Evolutionary conservation across 345 rosid species (phyloP), one percentile per base, ranked within the genome.

Genomic region (Brassica juncea): DNA sequence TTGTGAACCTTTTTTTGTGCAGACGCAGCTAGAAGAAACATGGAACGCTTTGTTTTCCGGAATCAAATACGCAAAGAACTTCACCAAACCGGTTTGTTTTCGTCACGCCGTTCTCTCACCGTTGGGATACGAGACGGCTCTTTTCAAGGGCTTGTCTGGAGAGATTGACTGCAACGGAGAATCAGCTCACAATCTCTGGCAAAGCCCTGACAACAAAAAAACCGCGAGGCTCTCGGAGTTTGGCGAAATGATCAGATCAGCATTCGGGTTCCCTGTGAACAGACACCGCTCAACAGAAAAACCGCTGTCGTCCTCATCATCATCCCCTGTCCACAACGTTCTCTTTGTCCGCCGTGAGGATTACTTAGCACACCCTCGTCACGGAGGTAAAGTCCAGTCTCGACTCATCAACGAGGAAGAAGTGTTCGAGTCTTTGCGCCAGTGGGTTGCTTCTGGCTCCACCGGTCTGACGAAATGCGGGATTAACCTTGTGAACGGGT

Each of bases 351-450:
- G 97, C 55, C 94, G 99, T 21, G 98, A 95, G 81, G 92, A 95
- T 81, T 95, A 95, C 78, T 82, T 95, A 73, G 97, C 99, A 15
- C 98, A 95, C 76, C 98, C 98, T 34, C 95, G 98, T 31, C 97
- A 91, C 14, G 80, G 80, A 10, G 99, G 99, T 44, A 91, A 82
- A 83, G 86, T 93, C 66, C 89, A 94, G 78, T 88, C 98, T 1
- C 89, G 99, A 60, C 97, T 91, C 28, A 89, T 84, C 85, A 92
- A 92, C 70, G 97, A 94, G 82, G 87, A 84, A 84, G 92, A 90
- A 81, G 89, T 94, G 78, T 91, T 88, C 37, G 88, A 94, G 60
- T 78, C 93, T 3, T 54, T 95, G 47, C 84, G 67, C 78, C 86
- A 62, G 1, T 95, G 98, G 98, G 47, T 81, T 3, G 21, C 69